Base-by-base conservation (phyloP, 2,329 filamentous ascomycete species). In the Aspergillus fructus region DNA sequence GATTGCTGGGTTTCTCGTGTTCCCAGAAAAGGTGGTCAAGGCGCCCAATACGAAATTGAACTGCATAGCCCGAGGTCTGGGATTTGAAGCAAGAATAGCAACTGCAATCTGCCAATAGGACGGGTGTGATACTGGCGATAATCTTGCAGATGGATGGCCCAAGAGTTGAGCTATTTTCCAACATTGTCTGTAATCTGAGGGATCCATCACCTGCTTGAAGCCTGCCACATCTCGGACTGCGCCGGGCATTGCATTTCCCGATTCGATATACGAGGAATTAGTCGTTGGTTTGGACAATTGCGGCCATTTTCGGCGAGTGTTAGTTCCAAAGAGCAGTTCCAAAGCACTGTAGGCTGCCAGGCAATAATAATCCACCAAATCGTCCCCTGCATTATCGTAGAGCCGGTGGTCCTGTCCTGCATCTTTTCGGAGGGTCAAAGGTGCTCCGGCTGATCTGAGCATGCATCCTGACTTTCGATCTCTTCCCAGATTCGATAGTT, bases 381-480 rank as follows among this genome's bases (percentile, higher is more conserved):
- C 48, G 57, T 53, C 43, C 41, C 60, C 51, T 60, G 62, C 21
- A 23, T 21, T 55, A 59, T 58, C 49, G 53, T 40, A 54, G 51
- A 56, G 59, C 52, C 54, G 48, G 58, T 62, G 56, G 56, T 49
- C 37, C 51, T 58, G 54, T 49, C 37, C 51, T 30, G 41, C 21
- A 15, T 27, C 33, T 19, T n/a, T 37, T 37, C 6, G 15, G 51
- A 21, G 13, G 7, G 15, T 23, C 33, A 13, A 21, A 13, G 39
- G 15, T 34, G 34, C 12, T 37, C 15, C 34, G 34, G 34, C 34
- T 9, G 12, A n/a, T 13, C 34, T 37, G 34, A 37, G 13, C 34
- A 37, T 37, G 34, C 34, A 37, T 15, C 34, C 34, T 37, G 15
- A 13, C 15, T 37, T n/a, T 37, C 12, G 13, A 37, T 37, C 34